Evolutionary conservation across 768 basidiomycete genomes (phyloP).

Genomic region (Agrocybe pediades): DNA sequence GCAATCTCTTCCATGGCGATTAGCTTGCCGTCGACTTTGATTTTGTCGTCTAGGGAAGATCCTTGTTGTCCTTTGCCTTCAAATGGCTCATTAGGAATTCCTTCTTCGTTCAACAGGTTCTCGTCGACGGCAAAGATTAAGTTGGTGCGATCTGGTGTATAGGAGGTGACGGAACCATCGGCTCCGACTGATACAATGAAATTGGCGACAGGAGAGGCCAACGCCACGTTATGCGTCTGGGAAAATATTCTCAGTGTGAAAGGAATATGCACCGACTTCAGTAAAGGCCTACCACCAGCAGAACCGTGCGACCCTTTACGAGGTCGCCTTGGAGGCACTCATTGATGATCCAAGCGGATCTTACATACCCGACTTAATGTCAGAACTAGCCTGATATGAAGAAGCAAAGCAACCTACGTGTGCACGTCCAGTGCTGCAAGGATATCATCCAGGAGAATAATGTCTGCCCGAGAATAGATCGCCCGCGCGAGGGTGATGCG

Average conservation of each 20-base stretch:
- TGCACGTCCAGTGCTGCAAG: slow-evolving; percentile 57
- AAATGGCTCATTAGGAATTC: slow-evolving; percentile 24
- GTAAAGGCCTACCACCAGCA: slow-evolving; percentile 61
- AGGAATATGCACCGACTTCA: background rate
- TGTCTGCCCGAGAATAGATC: slow-evolving; percentile 50
- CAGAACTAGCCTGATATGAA: slow-evolving; percentile 14
- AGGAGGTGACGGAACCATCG: slow-evolving; percentile 52
- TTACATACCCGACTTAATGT: slow-evolving; percentile 29
- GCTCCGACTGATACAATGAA: slow-evolving; percentile 54
- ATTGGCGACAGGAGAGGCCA: slow-evolving; percentile 50
- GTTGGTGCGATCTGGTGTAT: slow-evolving; percentile 43
- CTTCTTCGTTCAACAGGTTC: slow-evolving; percentile 40
- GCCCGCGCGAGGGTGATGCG: slow-evolving; percentile 45
- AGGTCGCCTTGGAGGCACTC: slow-evolving; percentile 79
- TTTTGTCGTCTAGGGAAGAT: slow-evolving; percentile 15
- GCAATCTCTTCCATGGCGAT: slow-evolving; percentile 63
- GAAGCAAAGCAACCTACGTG: slow-evolving; percentile 19
- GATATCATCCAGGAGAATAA: slow-evolving; percentile 74
- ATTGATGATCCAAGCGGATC: slow-evolving; percentile 76
- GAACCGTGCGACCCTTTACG: slow-evolving; percentile 70
- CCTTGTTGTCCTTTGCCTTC: slow-evolving; percentile 25
- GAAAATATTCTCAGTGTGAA: background rate
- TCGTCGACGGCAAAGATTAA: slow-evolving; percentile 36
- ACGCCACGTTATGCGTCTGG: slow-evolving; percentile 48
- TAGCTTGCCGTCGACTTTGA: slow-evolving; percentile 50